These are phyloP conservation scores for Fusarium sp. DNA, from an alignment of 2,329 filamentous ascomycete species.

Conservation along the genomic window DNA sequence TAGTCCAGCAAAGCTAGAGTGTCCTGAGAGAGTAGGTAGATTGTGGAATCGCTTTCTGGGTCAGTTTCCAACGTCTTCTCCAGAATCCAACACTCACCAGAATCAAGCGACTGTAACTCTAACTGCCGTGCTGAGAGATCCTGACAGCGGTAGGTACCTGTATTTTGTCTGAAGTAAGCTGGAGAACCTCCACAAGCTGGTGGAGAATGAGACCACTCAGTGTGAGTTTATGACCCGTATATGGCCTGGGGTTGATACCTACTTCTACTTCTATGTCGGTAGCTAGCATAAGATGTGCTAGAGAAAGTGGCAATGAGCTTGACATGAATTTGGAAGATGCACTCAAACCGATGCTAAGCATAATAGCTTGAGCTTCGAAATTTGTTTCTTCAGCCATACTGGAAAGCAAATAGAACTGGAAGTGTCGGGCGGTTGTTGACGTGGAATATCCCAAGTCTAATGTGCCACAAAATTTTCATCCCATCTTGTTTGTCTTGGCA, in stretches of 20 bases:
- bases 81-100: background rate
- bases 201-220: constrained; percentile 31
- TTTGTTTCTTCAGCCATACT: background rate
- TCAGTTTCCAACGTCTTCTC: background rate
- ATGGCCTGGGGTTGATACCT: constrained; percentile 1
- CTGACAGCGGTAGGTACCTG: constrained; percentile 27
- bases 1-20: background rate
- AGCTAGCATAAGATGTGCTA: background rate
- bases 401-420: background rate
- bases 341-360: background rate
- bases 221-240: constrained; percentile 10
- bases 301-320: background rate
- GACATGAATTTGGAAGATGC: background rate
- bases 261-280: background rate
- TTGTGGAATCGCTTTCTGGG: background rate
- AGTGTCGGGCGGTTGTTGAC: background rate
- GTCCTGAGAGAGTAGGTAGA: background rate
- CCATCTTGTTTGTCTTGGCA: constrained; percentile 4
- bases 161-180: constrained; percentile 5
- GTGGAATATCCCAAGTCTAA: background rate
- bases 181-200: constrained; percentile 28
- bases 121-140: constrained; percentile 30
- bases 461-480: constrained; percentile 5
- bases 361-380: background rate
- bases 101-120: background rate